Percentiles rank a stretch among this genome's conserved stretches.
Evolutionary conservation across 306 rosid species (phyloP).

Genomic region (Cucurbita moschata): DNA sequence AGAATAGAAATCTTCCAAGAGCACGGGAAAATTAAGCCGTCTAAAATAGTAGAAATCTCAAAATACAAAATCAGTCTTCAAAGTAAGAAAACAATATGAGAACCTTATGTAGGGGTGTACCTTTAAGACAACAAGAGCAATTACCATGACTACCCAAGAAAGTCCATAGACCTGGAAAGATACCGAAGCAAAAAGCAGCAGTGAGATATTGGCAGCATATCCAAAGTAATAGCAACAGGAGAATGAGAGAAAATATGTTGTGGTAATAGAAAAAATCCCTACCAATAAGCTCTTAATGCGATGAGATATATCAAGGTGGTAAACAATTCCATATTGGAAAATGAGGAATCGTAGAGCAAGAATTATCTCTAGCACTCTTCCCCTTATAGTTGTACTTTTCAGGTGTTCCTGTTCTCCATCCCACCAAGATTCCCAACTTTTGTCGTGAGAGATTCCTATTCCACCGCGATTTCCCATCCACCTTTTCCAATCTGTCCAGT

Average conservation of each 20-base stretch:
- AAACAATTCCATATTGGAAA: slow-evolving; percentile 84
- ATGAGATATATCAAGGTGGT: slow-evolving; percentile 77
- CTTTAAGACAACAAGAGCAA: slow-evolving; percentile 65
- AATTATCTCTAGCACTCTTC: slow-evolving; percentile 64
- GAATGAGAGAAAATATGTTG: slow-evolving; percentile 6
- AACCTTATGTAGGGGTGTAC: slow-evolving; percentile 17
- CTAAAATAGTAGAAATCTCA: background rate
- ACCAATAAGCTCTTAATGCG: slow-evolving; percentile 58
- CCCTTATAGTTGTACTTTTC: slow-evolving; percentile 55
- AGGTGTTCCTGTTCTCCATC: slow-evolving; percentile 86
- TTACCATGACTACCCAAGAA: slow-evolving; percentile 69
- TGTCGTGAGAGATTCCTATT: slow-evolving; percentile 64
- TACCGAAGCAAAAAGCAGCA: slow-evolving; percentile 4
- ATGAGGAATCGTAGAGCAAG: slow-evolving; percentile 77
- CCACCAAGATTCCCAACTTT: slow-evolving; percentile 99
- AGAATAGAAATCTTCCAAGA: background rate
- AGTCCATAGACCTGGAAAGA: slow-evolving; percentile 55
- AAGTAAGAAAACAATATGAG: background rate
- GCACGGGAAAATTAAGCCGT: background rate
- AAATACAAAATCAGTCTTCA: background rate
- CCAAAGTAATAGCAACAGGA: background rate
- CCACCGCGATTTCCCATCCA: slow-evolving; percentile 99
- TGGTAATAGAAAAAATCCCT: slow-evolving; percentile 9
- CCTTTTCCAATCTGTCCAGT: slow-evolving; percentile 94
- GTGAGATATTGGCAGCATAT: slow-evolving; percentile 12